phyloP scores from a whole-genome alignment of 2,329 filamentous ascomycete genomes.

The Lasiodiplodia theobromae region DNA sequence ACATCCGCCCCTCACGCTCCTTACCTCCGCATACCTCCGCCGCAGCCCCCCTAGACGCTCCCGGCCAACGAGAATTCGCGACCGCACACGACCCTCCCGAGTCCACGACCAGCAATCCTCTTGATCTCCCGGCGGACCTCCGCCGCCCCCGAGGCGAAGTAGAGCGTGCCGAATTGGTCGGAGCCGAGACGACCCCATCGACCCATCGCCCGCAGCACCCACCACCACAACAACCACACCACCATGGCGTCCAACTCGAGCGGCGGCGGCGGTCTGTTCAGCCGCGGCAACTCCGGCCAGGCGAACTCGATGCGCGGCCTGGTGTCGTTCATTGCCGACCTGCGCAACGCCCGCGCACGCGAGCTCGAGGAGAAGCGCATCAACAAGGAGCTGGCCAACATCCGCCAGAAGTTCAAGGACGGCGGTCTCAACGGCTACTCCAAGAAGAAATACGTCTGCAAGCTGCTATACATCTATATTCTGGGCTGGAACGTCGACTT shows the following conservation, averaged over 20 bases:
- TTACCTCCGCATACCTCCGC: conserved; percentile 34
- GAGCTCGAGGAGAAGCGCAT: conserved; percentile 99
- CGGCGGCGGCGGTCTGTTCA: conserved; percentile 49
- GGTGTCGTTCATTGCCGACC: conserved; percentile 97
- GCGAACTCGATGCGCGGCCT: conserved; percentile 60
- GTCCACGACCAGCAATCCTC: conserved; percentile 7
- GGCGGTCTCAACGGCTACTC: conserved; percentile 94
- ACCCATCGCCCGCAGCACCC: conserved; percentile 7
- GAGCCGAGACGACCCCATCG: conserved; percentile 1
- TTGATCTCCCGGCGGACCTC: conserved; percentile 21
- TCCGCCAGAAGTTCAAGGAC: conserved; percentile 97
- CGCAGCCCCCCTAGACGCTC: conserved; percentile 34
- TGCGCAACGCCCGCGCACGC: conserved; percentile 91
- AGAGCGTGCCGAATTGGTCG: conserved; percentile 18
- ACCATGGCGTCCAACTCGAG: conserved; percentile 48
- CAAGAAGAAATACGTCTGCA: conserved; percentile 99
- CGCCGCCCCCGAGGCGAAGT: conserved; percentile 28
- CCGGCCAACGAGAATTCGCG: conserved; percentile 9
- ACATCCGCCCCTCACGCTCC: conserved; percentile 31
- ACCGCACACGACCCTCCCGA: conserved; percentile 4
- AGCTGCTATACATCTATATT: conserved; percentile 99
- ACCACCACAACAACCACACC: neutral
- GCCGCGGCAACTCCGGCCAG: conserved; percentile 51
- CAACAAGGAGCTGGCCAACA: conserved; percentile 99
- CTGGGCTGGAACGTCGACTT: conserved; percentile 99